These are phyloP conservation scores for Juncus inflexus DNA, from an alignment of 176 grass and related monocot genomes.

Conservation along the genomic window DNA sequence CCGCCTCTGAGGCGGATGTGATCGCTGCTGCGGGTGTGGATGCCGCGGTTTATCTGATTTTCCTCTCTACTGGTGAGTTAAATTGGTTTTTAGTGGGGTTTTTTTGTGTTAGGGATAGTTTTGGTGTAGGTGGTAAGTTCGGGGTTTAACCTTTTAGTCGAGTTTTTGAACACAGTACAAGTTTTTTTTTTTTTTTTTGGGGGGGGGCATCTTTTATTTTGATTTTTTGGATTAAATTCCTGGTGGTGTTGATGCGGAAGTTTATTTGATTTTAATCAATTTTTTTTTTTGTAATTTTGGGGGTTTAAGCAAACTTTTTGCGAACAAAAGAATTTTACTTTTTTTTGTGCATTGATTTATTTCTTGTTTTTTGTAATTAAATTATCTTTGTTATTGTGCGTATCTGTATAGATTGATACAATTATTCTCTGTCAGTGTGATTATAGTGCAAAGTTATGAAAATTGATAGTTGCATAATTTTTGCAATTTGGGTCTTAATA, in stretches of 20 bases:
- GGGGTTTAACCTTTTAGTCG: not conserved
- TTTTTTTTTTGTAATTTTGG: too few species aligned
- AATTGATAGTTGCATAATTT: not conserved
- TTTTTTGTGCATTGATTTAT: not conserved
- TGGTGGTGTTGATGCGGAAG: too few species aligned
- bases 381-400: not conserved
- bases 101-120: not conserved
- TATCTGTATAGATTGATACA: not conserved
- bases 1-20: conserved; percentile 56
- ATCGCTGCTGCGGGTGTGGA: conserved; percentile 64
- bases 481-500: too few species aligned
- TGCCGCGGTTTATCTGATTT: conserved; percentile 78
- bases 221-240: not conserved
- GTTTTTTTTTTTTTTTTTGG: not conserved
- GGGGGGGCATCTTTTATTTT: not conserved
- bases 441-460: not conserved
- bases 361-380: not conserved
- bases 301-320: too few species aligned
- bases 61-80: conserved; percentile 61
- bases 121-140: not conserved
- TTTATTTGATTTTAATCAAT: too few species aligned
- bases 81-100: not conserved
- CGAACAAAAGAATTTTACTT: too few species aligned
- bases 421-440: not conserved
- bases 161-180: too few species aligned